Percentiles rank a stretch among this genome's conserved stretches.
phyloP scores from a whole-genome alignment of 805 yeast genomes.

The Sugiyamaella boreocaroliniensis region DNA sequence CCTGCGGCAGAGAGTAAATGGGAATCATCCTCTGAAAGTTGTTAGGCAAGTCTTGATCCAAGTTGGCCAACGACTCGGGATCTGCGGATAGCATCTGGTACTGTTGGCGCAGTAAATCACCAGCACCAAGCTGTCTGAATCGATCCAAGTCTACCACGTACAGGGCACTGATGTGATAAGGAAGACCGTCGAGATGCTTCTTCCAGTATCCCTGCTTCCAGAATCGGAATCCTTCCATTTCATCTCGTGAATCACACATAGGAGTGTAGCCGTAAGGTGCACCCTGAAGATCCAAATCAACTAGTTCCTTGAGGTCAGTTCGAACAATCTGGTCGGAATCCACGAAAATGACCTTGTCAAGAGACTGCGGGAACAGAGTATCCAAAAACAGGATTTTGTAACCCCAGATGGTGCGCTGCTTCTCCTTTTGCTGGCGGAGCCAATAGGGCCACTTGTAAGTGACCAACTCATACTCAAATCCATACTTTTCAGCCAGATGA shows the following conservation, averaged over 20 bases:
- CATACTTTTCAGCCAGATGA: slow-evolving; percentile 46
- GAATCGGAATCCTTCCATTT: slow-evolving; percentile 79
- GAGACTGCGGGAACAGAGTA: slow-evolving; percentile 72
- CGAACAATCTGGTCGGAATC: slow-evolving; percentile 82
- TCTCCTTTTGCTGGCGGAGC: slow-evolving; percentile 72
- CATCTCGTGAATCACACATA: slow-evolving; percentile 73
- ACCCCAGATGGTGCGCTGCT: slow-evolving; percentile 79
- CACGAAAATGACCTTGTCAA: slow-evolving; percentile 73
- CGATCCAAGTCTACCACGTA: slow-evolving; percentile 69
- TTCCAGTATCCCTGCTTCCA: slow-evolving; percentile 96
- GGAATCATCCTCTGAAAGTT: slow-evolving; percentile 63
- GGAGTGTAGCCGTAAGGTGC: slow-evolving; percentile 86
- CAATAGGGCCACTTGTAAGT: slow-evolving; percentile 90
- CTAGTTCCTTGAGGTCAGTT: slow-evolving; percentile 63
- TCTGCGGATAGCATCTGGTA: slow-evolving; percentile 79
- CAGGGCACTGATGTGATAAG: slow-evolving; percentile 78
- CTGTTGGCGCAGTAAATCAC: slow-evolving; percentile 74
- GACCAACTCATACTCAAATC: slow-evolving; percentile 69
- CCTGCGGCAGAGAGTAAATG: slow-evolving; percentile 67
- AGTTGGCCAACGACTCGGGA: slow-evolving; percentile 67
- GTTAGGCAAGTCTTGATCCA: slow-evolving; percentile 93
- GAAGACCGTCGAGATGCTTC: slow-evolving; percentile 44
- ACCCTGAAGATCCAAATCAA: slow-evolving; percentile 62
- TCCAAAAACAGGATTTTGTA: slow-evolving; percentile 82
- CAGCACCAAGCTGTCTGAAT: slow-evolving; percentile 63